Evolutionary conservation across 1,284 basidiomycete genomes (phyloP).

Genomic region (Laetiporus sulphureus): DNA sequence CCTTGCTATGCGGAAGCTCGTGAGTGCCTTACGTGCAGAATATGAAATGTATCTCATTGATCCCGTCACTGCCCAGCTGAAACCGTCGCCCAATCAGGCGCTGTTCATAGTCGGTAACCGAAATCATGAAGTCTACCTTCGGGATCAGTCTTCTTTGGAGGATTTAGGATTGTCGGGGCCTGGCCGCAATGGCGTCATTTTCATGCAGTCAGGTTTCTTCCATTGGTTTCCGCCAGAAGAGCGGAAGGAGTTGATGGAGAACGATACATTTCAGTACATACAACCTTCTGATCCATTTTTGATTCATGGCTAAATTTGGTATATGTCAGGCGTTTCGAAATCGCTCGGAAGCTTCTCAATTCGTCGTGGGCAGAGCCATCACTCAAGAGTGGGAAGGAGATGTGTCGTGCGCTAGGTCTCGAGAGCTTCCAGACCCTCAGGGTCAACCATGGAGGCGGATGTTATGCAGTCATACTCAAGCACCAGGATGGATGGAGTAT

Average conservation of each 20-base stretch:
- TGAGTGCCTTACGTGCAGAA: slow-evolving; percentile 31
- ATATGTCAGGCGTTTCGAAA: too few species aligned
- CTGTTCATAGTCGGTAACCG: slow-evolving; percentile 67
- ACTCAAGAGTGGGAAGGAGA: too few species aligned
- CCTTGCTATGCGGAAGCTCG: slow-evolving; percentile 66
- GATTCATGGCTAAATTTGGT: too few species aligned
- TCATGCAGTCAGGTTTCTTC: too few species aligned
- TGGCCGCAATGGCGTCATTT: slow-evolving; percentile 46
- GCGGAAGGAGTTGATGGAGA: too few species aligned
- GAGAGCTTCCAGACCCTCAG: slow-evolving; percentile 55
- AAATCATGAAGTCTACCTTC: slow-evolving; percentile 53
- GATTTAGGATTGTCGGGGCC: slow-evolving; percentile 65
- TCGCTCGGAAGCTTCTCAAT: too few species aligned
- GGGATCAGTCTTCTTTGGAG: slow-evolving; percentile 60
- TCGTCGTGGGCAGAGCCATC: too few species aligned
- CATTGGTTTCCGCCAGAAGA: too few species aligned
- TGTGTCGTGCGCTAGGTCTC: slow-evolving; percentile 50
- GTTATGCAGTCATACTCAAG: slow-evolving; percentile 66
- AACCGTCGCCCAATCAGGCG: slow-evolving; percentile 49
- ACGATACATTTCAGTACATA: too few species aligned
- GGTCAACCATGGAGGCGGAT: slow-evolving; percentile 68
- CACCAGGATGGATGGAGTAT: slow-evolving; percentile 77
- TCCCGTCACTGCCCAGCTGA: too few species aligned
- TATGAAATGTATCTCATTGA: too few species aligned
- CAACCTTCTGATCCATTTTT: too few species aligned